Evolutionary conservation across 2,329 filamentous ascomycete species (phyloP), one percentile per base, ranked within the genome.

Genomic region (Cladosporium sp.): DNA sequence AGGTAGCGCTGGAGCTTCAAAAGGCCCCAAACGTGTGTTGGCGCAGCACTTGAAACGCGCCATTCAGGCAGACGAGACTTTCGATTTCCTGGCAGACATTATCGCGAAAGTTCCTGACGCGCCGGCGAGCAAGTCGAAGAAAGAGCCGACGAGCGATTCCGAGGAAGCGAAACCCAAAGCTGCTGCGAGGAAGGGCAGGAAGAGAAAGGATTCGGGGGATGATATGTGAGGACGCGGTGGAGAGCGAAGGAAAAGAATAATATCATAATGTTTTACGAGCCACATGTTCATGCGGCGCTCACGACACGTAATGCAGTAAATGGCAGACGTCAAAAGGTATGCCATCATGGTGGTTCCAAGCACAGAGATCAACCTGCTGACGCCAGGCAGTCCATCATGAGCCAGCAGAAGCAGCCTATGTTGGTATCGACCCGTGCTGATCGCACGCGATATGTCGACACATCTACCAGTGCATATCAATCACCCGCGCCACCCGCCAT

Each of bases 1-100:
- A 24, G 51, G 53, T n/a, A 47, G 50, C 12, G 32, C 37, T 19
- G 51, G 43, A 22, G 55, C 57, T 11, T 52, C 54, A 1, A 62
- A 64, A 41, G 61, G 59, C 5, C 91, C 89, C 0, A 96, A 96
- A 73, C 83, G 91, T 57, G 88, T 99, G 58, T 90, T 89, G 13
- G 89, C 91, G 1, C 79, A 85, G 51, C 95, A 97, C 79, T 79
- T 99, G 58, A 97, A 97, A 74, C 83, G 88, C 56, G 92, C 93
- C 9, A 85, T 99, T 36, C 82, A 87, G 67, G 85, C 84, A 20
- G 89, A 95, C 64, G 89, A 93, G 57, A 89, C 96, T 66, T 92
- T 95, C 73, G 93, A 99, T 71, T 99, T 97, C 62, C 72, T 99
- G 54, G 79, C 83, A 53, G 91, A 97, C 45, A 96, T 96, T 61